A percentile compares a stretch with the other conserved stretches of the same genome.
Evolutionary conservation across 768 basidiomycete genomes (phyloP).

Genomic region (Mycena indigotica): DNA sequence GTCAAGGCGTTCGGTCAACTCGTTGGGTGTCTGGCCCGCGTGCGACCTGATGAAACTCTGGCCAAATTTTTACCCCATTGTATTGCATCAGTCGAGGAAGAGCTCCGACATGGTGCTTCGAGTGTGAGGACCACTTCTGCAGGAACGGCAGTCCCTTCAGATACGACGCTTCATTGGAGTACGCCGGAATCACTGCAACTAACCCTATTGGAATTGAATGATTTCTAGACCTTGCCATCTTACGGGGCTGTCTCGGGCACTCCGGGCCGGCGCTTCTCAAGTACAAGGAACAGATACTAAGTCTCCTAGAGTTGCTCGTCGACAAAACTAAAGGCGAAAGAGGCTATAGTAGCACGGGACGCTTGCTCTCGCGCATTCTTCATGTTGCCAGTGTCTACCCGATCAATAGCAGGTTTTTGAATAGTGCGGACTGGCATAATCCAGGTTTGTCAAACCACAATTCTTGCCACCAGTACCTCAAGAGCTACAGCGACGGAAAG

Average conservation of each 20-base stretch:
- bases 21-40: slow-evolving; percentile 79
- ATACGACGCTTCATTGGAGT: slow-evolving; percentile 95
- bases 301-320: slow-evolving; percentile 63
- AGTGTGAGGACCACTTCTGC: slow-evolving; percentile 79
- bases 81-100: slow-evolving; percentile 73
- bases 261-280: slow-evolving; percentile 68
- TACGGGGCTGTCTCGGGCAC: slow-evolving; percentile 81
- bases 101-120: slow-evolving; percentile 89
- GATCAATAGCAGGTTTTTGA: slow-evolving; percentile 77
- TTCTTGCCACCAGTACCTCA: too few species aligned
- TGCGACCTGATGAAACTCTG: slow-evolving; percentile 73
- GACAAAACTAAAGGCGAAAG: slow-evolving; percentile 87
- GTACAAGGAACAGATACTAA: slow-evolving; percentile 65
- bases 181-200: too few species aligned
- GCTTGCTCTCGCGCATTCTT: slow-evolving; percentile 74
- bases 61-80: slow-evolving; percentile 82
- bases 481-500: slow-evolving; percentile 61
- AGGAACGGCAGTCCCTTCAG: slow-evolving; percentile 73
- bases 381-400: slow-evolving; percentile 77
- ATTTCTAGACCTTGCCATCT: slow-evolving; percentile 75
- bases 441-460: too few species aligned
- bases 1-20: slow-evolving; percentile 89
- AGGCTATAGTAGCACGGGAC: slow-evolving; percentile 80
- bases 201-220: too few species aligned
- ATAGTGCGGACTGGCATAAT: slow-evolving; percentile 77